phyloP scores from a whole-genome alignment of 2,329 filamentous ascomycete species.

The Fusarium sp. region DNA sequence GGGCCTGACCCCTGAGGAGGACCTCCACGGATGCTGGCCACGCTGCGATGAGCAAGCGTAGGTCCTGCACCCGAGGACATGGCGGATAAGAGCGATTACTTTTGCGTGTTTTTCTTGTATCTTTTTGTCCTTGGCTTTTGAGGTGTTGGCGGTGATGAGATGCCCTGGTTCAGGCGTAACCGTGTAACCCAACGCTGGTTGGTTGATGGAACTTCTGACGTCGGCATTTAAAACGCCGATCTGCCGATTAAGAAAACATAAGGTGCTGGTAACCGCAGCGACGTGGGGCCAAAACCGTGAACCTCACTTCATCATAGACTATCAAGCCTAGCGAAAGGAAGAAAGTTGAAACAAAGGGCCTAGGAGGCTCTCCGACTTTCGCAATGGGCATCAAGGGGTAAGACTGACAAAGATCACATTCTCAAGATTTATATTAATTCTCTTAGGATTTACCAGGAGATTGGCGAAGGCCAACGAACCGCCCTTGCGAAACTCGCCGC shows the following conservation, averaged over 20 bases:
- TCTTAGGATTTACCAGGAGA: constrained; percentile 87
- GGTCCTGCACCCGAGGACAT: constrained; percentile 63
- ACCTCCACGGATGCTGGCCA: constrained; percentile 69
- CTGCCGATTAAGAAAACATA: constrained; percentile 51
- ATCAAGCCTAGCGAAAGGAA: background rate
- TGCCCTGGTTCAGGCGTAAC: constrained; percentile 30
- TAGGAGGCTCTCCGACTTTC: constrained; percentile 23
- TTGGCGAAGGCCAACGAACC: constrained; percentile 84
- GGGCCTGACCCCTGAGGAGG: constrained; percentile 54
- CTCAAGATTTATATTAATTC: constrained; percentile 3
- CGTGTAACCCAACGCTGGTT: constrained; percentile 44
- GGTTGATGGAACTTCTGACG: constrained; percentile 34
- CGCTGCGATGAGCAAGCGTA: constrained; percentile 69
- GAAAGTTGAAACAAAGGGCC: constrained; percentile 15
- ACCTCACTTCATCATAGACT: constrained; percentile 39
- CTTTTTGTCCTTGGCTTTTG: constrained; percentile 7
- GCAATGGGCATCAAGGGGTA: constrained; percentile 78
- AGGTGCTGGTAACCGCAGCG: constrained; percentile 50
- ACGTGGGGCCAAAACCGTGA: constrained; percentile 48
- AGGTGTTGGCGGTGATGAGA: constrained; percentile 30
- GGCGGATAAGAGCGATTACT: constrained; percentile 6
- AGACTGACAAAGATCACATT: background rate
- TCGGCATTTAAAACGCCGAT: constrained; percentile 50
- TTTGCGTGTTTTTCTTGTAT: constrained; percentile 2
- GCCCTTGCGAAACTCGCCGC: constrained; percentile 87